Conservation (phyloP, 495 filamentous ascomycete genomes). For the Trichoderma erinaceum region DNA sequence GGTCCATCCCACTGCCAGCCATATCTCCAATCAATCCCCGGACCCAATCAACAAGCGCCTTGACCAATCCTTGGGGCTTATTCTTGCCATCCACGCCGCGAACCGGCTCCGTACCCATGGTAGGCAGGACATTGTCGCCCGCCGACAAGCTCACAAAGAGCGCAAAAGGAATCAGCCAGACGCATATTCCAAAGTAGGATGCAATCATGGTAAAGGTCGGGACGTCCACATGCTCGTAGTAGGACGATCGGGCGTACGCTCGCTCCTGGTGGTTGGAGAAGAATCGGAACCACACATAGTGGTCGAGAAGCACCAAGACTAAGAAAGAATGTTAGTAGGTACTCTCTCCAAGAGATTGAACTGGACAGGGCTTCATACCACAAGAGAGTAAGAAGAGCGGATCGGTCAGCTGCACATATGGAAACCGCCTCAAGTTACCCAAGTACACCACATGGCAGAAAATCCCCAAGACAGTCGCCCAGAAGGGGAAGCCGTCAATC, state of each 20-base stretch:
- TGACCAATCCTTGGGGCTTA: constrained; percentile 78
- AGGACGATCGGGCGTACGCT: constrained; percentile 42
- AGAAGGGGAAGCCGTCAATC: constrained; percentile 78
- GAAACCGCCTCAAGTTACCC: constrained; percentile 82
- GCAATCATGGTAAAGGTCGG: constrained; percentile 93
- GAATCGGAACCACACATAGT: constrained; percentile 93
- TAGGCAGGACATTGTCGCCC: constrained; percentile 89
- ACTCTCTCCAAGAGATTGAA: background rate
- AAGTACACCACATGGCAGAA: constrained; percentile 80
- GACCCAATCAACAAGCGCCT: constrained; percentile 75
- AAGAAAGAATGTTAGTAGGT: background rate
- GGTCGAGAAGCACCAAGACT: constrained; percentile 84
- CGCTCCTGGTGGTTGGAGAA: constrained; percentile 61
- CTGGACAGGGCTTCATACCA: constrained; percentile 38
- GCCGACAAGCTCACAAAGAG: constrained; percentile 91
- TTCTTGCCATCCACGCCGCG: constrained; percentile 41
- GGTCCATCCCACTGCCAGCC: constrained; percentile 61
- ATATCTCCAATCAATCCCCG: constrained; percentile 68
- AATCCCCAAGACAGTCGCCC: constrained; percentile 67
- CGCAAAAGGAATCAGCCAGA: constrained; percentile 94
- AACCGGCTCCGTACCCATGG: constrained; percentile 52
- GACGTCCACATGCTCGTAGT: constrained; percentile 55
- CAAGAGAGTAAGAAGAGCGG: constrained; percentile 84
- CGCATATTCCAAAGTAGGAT: constrained; percentile 90
- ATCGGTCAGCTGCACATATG: constrained; percentile 81